Percentiles rank a stretch among this genome's conserved stretches.
Evolutionary conservation across 306 rosid genomes (phyloP).

Genomic region (Quercus glauca): DNA sequence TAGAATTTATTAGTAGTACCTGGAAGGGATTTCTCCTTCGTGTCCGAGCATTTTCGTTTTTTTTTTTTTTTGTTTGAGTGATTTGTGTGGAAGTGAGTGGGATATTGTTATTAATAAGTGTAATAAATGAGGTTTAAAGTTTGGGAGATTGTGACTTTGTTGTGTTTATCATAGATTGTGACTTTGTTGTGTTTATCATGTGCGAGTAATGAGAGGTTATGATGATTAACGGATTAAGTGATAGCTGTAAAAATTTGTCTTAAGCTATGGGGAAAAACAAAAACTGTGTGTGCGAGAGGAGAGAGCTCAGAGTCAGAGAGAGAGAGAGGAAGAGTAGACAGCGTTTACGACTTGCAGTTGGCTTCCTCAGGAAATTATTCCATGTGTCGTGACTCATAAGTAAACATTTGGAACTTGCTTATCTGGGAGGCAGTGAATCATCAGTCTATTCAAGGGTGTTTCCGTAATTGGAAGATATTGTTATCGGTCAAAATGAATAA

Average conservation of each 20-base stretch:
- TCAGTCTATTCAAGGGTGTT: too few relatives aligned
- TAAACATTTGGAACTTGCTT: not conserved
- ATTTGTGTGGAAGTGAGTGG: not conserved
- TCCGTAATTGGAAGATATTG: too few relatives aligned
- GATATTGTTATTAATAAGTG: too few relatives aligned
- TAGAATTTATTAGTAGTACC: conserved; percentile 34
- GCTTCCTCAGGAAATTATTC: not conserved
- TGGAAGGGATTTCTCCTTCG: conserved; percentile 70
- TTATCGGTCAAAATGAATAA: not conserved
- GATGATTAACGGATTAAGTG: not conserved
- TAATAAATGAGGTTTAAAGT: not conserved
- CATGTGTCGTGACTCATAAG: not conserved
- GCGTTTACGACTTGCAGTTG: too few relatives aligned
- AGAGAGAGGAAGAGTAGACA: too few relatives aligned
- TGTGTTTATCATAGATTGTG: not conserved
- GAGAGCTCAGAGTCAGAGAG: not conserved
- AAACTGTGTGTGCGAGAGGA: not conserved
- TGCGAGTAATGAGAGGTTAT: not conserved
- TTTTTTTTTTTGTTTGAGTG: not conserved
- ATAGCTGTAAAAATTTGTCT: not conserved
- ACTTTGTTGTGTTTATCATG: not conserved
- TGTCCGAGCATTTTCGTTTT: conserved; percentile 53
- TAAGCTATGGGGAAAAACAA: not conserved
- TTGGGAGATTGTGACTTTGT: not conserved
- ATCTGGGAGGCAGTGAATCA: too few relatives aligned